Evolutionary conservation across 164 flowering plant genomes (phyloP).

Genomic region (Stephania cephalantha): DNA sequence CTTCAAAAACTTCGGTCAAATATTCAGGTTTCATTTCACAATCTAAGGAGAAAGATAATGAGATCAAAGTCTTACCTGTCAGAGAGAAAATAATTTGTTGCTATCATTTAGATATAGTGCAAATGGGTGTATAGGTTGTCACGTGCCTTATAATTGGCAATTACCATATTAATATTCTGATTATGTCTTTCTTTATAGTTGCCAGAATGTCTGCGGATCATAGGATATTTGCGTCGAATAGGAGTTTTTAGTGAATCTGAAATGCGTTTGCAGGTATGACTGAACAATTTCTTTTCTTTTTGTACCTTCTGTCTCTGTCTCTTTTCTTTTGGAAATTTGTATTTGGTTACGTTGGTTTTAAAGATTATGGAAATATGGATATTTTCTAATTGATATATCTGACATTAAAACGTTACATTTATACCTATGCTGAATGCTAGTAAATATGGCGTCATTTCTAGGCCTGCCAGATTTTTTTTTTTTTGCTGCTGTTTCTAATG

Average conservation of each 20-base stretch:
- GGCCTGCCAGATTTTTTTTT: background rate
- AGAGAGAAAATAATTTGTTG: background rate
- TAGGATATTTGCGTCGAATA: slow-evolving; percentile 95
- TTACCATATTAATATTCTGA: background rate
- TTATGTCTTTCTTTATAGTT: slow-evolving; percentile 38
- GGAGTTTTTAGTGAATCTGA: slow-evolving; percentile 95
- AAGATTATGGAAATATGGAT: background rate
- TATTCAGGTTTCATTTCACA: slow-evolving; percentile 57
- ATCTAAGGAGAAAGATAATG: slow-evolving; percentile 3
- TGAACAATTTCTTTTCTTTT: background rate
- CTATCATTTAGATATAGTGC: background rate
- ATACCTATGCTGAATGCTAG: background rate
- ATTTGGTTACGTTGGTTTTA: background rate
- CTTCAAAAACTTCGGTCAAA: slow-evolving; percentile 92
- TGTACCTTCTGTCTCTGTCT: background rate
- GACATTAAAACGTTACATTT: background rate
- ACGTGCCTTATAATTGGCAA: background rate
- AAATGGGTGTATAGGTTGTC: background rate
- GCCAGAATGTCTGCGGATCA: slow-evolving; percentile 91
- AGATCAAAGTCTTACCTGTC: background rate
- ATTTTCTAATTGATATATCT: background rate
- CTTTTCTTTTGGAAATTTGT: background rate
- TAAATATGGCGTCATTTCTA: background rate
- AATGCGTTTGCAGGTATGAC: slow-evolving; percentile 82
- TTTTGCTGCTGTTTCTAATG: slow-evolving; percentile 5